Conservation (phyloP, 495 filamentous ascomycete genomes). For the Hypoxylon trugodes region DNA sequence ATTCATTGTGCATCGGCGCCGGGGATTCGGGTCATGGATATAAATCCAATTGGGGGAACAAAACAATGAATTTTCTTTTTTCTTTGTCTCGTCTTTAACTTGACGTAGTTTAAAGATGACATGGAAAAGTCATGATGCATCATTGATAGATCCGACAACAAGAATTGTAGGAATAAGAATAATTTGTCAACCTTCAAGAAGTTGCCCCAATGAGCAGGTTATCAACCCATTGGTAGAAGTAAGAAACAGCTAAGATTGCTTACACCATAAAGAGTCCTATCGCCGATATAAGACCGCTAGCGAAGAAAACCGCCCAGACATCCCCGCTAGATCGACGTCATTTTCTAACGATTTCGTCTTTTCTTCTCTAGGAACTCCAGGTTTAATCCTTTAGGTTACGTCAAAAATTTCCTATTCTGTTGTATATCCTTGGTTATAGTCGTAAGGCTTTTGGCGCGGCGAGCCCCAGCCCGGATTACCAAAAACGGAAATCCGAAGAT, state of each 20-base stretch:
- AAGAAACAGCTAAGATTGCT: background rate
- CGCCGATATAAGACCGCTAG: constrained; percentile 41
- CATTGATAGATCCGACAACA: too few species aligned
- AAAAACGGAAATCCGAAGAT: constrained; percentile 20
- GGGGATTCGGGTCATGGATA: too few species aligned
- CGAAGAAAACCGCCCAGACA: constrained; percentile 2
- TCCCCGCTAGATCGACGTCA: constrained; percentile 28
- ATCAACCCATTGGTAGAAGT: too few species aligned
- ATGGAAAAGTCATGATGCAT: too few species aligned
- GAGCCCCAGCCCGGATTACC: constrained; percentile 15
- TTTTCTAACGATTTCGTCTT: constrained; percentile 26
- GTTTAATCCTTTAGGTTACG: constrained; percentile 27
- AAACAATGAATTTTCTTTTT: too few species aligned
- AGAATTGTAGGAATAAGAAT: too few species aligned
- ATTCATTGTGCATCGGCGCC: too few species aligned
- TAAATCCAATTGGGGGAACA: too few species aligned
- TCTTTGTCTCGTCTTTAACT: too few species aligned
- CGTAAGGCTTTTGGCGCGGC: constrained; percentile 4
- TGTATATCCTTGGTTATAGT: constrained; percentile 13
- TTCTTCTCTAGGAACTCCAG: constrained; percentile 1
- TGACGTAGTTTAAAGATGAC: too few species aligned
- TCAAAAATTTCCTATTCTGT: constrained; percentile 27
- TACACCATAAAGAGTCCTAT: constrained; percentile 1
- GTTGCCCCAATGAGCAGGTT: background rate
- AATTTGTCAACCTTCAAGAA: background rate